phyloP scores from a whole-genome alignment of 2,329 filamentous ascomycete genomes.

The Alternaria ventricosa region DNA sequence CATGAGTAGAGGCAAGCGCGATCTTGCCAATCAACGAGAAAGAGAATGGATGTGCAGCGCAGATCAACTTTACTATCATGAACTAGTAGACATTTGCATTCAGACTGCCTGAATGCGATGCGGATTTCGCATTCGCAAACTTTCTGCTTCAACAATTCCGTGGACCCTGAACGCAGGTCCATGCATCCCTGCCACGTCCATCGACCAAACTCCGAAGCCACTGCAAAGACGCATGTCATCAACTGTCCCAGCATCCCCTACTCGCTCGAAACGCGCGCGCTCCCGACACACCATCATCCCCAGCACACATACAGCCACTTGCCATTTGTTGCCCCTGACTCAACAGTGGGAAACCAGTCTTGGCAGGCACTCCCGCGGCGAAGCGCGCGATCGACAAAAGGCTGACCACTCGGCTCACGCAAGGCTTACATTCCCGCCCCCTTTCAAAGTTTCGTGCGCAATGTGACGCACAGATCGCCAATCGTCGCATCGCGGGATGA shows the following conservation, averaged over 20 bases:
- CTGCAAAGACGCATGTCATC: neutral
- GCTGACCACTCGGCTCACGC: constrained; percentile 5
- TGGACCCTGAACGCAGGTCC: neutral
- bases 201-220: neutral
- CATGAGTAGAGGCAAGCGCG: constrained; percentile 3
- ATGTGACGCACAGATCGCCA: neutral
- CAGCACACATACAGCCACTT: neutral
- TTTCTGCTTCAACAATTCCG: neutral
- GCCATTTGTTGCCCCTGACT: neutral
- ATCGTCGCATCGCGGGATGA: neutral
- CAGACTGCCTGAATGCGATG: neutral
- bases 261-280: neutral
- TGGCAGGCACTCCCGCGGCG: constrained; percentile 20
- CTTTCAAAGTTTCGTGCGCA: constrained; percentile 1
- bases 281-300: neutral
- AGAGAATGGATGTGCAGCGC: neutral
- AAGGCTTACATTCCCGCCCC: constrained; percentile 6
- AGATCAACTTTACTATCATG: neutral
- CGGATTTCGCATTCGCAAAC: neutral
- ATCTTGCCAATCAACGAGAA: neutral
- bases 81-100: neutral
- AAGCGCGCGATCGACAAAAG: constrained; percentile 3
- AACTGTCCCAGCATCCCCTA: neutral
- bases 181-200: neutral
- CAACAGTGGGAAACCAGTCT: constrained; percentile 3